phyloP scores from a whole-genome alignment of 192 early-diverging fungal genomes.

The Dispira simplex region DNA sequence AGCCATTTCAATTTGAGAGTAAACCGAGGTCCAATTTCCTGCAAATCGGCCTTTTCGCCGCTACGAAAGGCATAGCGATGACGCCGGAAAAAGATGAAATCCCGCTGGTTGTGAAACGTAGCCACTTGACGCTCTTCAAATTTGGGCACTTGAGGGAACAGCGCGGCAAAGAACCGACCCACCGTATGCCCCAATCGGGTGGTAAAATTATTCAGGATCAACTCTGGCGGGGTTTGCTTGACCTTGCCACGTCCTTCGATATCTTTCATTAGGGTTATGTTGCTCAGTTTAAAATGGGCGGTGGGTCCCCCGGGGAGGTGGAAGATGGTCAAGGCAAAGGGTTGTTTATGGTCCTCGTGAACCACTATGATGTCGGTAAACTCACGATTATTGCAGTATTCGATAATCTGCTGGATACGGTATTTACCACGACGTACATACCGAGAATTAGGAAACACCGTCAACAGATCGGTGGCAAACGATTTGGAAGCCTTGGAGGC shows the following conservation, averaged over 20 bases:
- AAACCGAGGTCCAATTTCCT: slow-evolving; percentile 92
- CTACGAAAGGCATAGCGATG: slow-evolving; percentile 91
- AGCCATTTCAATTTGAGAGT: slow-evolving; percentile 87
- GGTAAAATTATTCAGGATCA: slow-evolving; percentile 96
- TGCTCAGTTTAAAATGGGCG: slow-evolving; percentile 86
- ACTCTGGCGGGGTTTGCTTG: slow-evolving; percentile 77
- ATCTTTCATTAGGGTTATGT: slow-evolving; percentile 57
- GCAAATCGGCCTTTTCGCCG: slow-evolving; percentile 66
- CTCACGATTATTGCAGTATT: slow-evolving; percentile 73
- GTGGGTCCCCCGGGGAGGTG: slow-evolving; percentile 96
- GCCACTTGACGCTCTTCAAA: slow-evolving; percentile 88
- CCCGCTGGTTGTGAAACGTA: slow-evolving; percentile 98
- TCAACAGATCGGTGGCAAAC: slow-evolving; percentile 77
- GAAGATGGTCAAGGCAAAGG: slow-evolving; percentile 82
- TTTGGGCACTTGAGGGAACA: slow-evolving; percentile 96
- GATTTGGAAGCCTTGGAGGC: slow-evolving; percentile 43
- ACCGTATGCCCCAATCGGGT: slow-evolving; percentile 93
- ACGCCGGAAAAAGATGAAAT: slow-evolving; percentile 96
- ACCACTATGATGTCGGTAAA: slow-evolving; percentile 93
- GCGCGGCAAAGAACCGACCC: slow-evolving; percentile 85
- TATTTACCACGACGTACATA: slow-evolving; percentile 84
- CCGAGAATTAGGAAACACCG: slow-evolving; percentile 81
- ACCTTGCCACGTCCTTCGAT: slow-evolving; percentile 70
- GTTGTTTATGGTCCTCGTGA: slow-evolving; percentile 83
- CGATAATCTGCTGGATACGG: slow-evolving; percentile 79